These are phyloP conservation scores for Erucastrum elatum DNA, from an alignment of 345 rosid genomes.

Conservation along the genomic window DNA sequence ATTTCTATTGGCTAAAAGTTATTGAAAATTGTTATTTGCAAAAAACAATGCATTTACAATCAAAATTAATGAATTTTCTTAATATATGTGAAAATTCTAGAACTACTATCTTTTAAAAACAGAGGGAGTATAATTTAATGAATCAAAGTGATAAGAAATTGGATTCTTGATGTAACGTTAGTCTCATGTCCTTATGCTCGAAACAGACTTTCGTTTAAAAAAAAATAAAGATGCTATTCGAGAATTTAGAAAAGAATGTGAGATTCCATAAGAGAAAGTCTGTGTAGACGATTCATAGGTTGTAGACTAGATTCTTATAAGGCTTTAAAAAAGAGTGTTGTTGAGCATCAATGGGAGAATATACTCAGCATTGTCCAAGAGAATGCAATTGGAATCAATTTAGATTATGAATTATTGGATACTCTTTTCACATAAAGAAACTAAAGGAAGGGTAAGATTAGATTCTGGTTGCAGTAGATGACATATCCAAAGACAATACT, in stretches of 20 bases:
- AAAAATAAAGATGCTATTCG: slow-evolving; percentile 23
- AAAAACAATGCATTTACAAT: too few relatives aligned
- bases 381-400: slow-evolving; percentile 24
- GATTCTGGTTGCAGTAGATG: slow-evolving; percentile 77
- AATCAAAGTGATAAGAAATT: slow-evolving; percentile 21
- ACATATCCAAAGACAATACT: slow-evolving; percentile 66
- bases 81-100: too few relatives aligned
- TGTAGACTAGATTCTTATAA: slow-evolving; percentile 22
- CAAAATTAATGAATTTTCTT: too few relatives aligned
- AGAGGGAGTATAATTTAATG: too few relatives aligned
- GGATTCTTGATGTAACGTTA: slow-evolving; percentile 32
- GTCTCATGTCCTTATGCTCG: slow-evolving; percentile 17
- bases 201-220: slow-evolving; percentile 8
- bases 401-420: not conserved
- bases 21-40: too few relatives aligned
- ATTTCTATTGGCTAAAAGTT: too few relatives aligned
- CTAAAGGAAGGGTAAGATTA: not conserved
- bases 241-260: slow-evolving; percentile 13
- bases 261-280: slow-evolving; percentile 22
- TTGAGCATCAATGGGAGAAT: slow-evolving; percentile 16
- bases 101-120: too few relatives aligned
- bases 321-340: slow-evolving; percentile 6
- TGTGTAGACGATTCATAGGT: slow-evolving; percentile 18
- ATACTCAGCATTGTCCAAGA: slow-evolving; percentile 30
- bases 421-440: not conserved